Percentiles rank a stretch among this genome's conserved stretches.
These are phyloP conservation scores for Elongisporangium undulatum DNA, from an alignment of 352 stramenopile species.

Conservation along the genomic window DNA sequence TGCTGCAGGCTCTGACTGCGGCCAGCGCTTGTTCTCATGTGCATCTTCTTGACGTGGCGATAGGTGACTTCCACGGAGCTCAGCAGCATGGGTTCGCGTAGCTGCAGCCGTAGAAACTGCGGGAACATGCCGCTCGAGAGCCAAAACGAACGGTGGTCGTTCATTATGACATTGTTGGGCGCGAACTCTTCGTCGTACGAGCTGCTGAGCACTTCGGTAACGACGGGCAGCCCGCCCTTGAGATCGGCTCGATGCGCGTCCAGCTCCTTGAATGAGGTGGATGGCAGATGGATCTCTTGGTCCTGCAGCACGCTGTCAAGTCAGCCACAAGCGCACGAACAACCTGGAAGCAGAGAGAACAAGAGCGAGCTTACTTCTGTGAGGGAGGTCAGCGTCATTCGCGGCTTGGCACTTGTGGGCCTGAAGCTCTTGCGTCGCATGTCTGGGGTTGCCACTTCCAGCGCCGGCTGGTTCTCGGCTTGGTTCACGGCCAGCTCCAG, in stretches of 20 bases:
- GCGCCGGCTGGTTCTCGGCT: slow-evolving; percentile 21
- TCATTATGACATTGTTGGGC: slow-evolving; percentile 46
- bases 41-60: slow-evolving; percentile 52
- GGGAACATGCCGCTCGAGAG: slow-evolving; percentile 69
- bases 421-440: slow-evolving; percentile 67
- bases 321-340: background rate
- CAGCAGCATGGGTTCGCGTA: slow-evolving; percentile 57
- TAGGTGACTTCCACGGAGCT: slow-evolving; percentile 64
- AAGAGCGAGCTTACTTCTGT: slow-evolving; percentile 23
- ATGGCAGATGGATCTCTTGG: slow-evolving; percentile 45
- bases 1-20: slow-evolving; percentile 11
- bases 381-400: slow-evolving; percentile 46
- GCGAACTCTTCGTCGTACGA: slow-evolving; percentile 52
- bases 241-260: slow-evolving; percentile 29
- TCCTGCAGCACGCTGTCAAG: slow-evolving; percentile 12
- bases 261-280: slow-evolving; percentile 29
- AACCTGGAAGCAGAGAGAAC: background rate
- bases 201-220: slow-evolving; percentile 62
- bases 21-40: slow-evolving; percentile 30
- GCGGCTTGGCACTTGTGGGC: slow-evolving; percentile 59
- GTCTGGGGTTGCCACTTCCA: background rate
- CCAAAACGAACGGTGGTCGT: slow-evolving; percentile 55
- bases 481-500: slow-evolving; percentile 56
- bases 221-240: slow-evolving; percentile 24
- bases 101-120: slow-evolving; percentile 58